Evolutionary conservation across 2,329 filamentous ascomycete species (phyloP).

Genomic region (Talaromyces sp.): DNA sequence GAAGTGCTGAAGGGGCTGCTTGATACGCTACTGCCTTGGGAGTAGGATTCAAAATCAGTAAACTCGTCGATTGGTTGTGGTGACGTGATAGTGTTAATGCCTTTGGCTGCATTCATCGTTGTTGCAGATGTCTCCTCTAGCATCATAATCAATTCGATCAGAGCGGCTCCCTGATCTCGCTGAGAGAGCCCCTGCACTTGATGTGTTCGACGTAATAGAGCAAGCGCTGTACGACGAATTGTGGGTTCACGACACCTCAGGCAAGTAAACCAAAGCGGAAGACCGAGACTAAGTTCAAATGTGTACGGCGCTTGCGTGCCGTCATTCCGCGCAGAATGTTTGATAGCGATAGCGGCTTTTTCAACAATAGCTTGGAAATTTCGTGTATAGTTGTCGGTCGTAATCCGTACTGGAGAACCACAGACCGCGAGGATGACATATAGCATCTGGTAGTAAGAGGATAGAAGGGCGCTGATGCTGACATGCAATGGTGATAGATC

Average conservation of each 20-base stretch:
- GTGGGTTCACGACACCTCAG: slow-evolving; percentile 33
- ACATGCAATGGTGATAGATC: slow-evolving; percentile 20
- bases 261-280: slow-evolving; percentile 32
- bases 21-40: not conserved
- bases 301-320: slow-evolving; percentile 31
- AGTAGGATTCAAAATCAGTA: not conserved
- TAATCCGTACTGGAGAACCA: slow-evolving; percentile 22
- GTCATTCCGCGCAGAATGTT: slow-evolving; percentile 22
- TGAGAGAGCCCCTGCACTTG: slow-evolving; percentile 31
- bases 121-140: slow-evolving; percentile 29
- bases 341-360: slow-evolving; percentile 17
- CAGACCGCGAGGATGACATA: slow-evolving; percentile 25
- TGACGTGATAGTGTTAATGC: not conserved
- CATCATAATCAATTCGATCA: slow-evolving; percentile 28
- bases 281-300: slow-evolving; percentile 30
- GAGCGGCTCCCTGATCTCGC: slow-evolving; percentile 18
- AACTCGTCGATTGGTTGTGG: not conserved
- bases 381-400: slow-evolving; percentile 24
- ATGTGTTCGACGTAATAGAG: slow-evolving; percentile 25
- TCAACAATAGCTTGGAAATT: slow-evolving; percentile 16
- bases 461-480: slow-evolving; percentile 24
- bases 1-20: not conserved
- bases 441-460: slow-evolving; percentile 26
- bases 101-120: not conserved
- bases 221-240: slow-evolving; percentile 29